These are phyloP conservation scores for Pyrus betulifolia DNA, from an alignment of 306 rosid species.

Conservation along the genomic window DNA sequence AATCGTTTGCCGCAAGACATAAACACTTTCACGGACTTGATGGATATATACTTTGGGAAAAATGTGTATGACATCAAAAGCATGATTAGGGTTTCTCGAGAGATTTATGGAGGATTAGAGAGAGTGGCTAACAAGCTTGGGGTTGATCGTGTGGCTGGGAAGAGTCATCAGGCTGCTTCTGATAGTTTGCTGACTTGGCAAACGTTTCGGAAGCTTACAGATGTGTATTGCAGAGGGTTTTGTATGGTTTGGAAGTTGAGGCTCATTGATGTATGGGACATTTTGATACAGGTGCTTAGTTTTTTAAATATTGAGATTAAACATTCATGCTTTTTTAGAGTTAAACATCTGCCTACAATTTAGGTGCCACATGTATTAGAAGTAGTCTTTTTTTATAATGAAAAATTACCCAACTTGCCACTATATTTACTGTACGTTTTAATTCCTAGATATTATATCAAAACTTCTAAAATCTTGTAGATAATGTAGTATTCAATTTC, in stretches of 20 bases:
- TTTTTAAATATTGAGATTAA: too few species aligned
- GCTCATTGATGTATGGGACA: neutral
- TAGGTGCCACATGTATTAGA: too few species aligned
- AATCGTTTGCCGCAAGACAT: neutral
- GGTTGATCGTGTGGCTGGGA: neutral
- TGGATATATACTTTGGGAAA: neutral
- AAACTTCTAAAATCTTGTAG: too few species aligned
- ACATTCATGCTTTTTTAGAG: too few species aligned
- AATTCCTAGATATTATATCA: too few species aligned
- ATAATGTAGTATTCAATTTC: too few species aligned
- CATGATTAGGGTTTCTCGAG: neutral
- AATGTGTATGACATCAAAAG: neutral
- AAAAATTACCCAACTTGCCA: too few species aligned
- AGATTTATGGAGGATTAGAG: neutral
- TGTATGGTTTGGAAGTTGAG: neutral
- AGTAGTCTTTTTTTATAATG: too few species aligned
- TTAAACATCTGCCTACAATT: too few species aligned
- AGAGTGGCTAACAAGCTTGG: neutral
- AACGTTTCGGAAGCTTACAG: neutral
- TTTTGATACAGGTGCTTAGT: too few species aligned
- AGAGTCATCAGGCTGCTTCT: constrained; percentile 9
- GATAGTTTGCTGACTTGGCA: constrained; percentile 5
- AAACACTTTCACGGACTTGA: neutral
- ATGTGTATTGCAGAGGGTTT: neutral
- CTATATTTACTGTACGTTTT: too few species aligned